Evolutionary conservation across 148 eudicot genomes (phyloP).

Genomic region (Nepenthes mirabilis): DNA sequence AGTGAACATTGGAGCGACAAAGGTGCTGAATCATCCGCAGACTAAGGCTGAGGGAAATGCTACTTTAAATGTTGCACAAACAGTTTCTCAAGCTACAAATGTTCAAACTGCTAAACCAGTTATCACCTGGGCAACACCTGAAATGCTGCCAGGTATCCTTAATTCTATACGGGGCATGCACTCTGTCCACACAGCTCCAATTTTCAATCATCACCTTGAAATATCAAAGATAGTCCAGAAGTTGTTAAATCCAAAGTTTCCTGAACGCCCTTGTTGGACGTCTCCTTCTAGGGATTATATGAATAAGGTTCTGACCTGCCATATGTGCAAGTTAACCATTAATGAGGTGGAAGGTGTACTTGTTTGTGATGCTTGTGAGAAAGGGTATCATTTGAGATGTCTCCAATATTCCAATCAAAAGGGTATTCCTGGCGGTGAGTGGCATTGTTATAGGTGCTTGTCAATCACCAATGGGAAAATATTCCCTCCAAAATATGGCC

Average conservation of each 20-base stretch:
- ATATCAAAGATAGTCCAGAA: slow-evolving; percentile 67
- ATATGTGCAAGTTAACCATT: slow-evolving; percentile 48
- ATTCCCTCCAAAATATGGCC: slow-evolving; percentile 93
- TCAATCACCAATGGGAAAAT: slow-evolving; percentile 63
- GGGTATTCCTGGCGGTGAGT: slow-evolving; percentile 68
- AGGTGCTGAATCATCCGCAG: slow-evolving; percentile 25
- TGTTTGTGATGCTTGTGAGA: slow-evolving; percentile 95
- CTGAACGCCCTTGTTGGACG: slow-evolving; percentile 47
- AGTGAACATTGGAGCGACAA: slow-evolving; percentile 31
- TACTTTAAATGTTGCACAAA: slow-evolving; percentile 22
- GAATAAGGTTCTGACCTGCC: slow-evolving; percentile 68
- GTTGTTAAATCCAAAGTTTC: slow-evolving; percentile 39
- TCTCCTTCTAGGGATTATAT: slow-evolving; percentile 91
- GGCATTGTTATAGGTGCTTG: slow-evolving; percentile 91
- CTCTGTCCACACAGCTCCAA: slow-evolving; percentile 31
- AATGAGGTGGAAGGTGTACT: slow-evolving; percentile 67
- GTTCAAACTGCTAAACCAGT: slow-evolving; percentile 29
- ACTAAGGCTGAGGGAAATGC: slow-evolving; percentile 30
- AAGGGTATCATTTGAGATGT: slow-evolving; percentile 79
- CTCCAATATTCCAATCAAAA: slow-evolving; percentile 52
- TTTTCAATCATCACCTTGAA: slow-evolving; percentile 45
- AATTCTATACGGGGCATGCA: slow-evolving; percentile 38
- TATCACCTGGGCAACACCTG: slow-evolving; percentile 30
- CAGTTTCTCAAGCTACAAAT: slow-evolving; percentile 21
- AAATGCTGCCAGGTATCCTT: slow-evolving; percentile 17